These are phyloP conservation scores for Mycena albidolilacea DNA, from an alignment of 768 basidiomycete species.

Conservation along the genomic window DNA sequence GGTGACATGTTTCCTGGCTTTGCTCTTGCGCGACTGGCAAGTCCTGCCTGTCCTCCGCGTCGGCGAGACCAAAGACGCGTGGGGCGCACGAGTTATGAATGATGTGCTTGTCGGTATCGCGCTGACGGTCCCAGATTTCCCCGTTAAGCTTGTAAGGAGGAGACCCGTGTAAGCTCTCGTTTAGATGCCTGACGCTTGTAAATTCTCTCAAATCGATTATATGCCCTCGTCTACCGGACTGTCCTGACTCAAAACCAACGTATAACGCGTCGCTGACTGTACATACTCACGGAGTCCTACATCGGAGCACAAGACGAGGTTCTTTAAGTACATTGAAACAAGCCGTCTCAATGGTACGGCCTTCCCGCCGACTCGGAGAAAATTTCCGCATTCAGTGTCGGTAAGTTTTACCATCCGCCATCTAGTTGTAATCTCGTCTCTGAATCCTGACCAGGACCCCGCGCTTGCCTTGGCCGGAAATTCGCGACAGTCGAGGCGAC, in stretches of 20 bases:
- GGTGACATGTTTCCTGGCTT: slow-evolving; percentile 10
- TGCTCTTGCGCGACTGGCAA: slow-evolving; percentile 15
- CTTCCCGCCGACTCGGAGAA: slow-evolving; percentile 57
- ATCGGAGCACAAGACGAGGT: too few relatives aligned
- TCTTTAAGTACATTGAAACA: slow-evolving; percentile 39
- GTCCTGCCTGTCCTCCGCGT: slow-evolving; percentile 4
- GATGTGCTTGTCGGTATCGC: background rate
- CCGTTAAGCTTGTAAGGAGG: background rate
- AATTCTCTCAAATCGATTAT: too few relatives aligned
- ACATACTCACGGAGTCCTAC: too few relatives aligned
- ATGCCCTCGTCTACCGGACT: too few relatives aligned
- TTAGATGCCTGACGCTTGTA: too few relatives aligned
- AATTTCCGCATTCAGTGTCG: slow-evolving; percentile 62
- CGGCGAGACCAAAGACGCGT: slow-evolving; percentile 24
- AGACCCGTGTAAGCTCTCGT: background rate
- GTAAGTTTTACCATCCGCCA: slow-evolving; percentile 13
- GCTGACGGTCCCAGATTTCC: background rate
- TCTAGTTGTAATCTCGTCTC: background rate
- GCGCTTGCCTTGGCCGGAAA: slow-evolving; percentile 28
- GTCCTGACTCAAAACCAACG: too few relatives aligned
- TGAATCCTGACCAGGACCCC: background rate
- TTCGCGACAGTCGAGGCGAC: slow-evolving; percentile 21
- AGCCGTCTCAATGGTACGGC: slow-evolving; percentile 67
- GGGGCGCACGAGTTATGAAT: slow-evolving; percentile 6
- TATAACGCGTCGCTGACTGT: too few relatives aligned